These are phyloP conservation scores for Vicia faba DNA, from an alignment of 306 rosid species.

Conservation along the genomic window DNA sequence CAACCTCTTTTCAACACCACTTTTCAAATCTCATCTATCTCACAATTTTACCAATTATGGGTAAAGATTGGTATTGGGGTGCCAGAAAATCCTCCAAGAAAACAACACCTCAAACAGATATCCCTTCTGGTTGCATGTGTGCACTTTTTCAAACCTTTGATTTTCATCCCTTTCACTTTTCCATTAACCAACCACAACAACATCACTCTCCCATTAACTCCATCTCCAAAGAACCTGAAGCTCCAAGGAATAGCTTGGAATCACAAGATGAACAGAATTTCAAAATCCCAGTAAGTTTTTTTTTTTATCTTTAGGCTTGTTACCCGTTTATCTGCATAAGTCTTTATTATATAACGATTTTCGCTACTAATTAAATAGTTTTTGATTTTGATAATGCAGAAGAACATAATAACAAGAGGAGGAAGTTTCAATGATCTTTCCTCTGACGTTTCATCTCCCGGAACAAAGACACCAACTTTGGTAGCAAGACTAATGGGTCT, in stretches of 20 bases:
- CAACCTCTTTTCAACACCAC: constrained; percentile 22
- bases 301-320: no score
- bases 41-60: constrained; percentile 48
- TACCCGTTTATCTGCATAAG: no score
- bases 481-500: constrained; percentile 98
- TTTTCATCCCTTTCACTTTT: constrained; percentile 66
- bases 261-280: constrained; percentile 64
- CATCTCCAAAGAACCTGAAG: constrained; percentile 71
- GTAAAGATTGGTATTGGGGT: constrained; percentile 71
- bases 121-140: constrained; percentile 81
- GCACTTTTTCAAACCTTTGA: constrained; percentile 85
- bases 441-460: constrained; percentile 66
- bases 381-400: constrained; percentile 50
- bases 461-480: constrained; percentile 81
- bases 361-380: neutral
- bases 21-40: constrained; percentile 7
- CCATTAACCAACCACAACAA: constrained; percentile 51
- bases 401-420: constrained; percentile 60
- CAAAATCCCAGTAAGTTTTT: constrained; percentile 65
- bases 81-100: constrained; percentile 44
- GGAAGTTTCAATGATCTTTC: constrained; percentile 48
- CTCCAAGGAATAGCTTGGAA: constrained; percentile 85
- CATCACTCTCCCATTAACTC: constrained; percentile 36
- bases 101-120: constrained; percentile 19
- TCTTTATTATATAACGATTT: neutral